These are phyloP conservation scores for Glonium stellatum DNA, from an alignment of 495 filamentous ascomycete species.

Conservation along the genomic window DNA sequence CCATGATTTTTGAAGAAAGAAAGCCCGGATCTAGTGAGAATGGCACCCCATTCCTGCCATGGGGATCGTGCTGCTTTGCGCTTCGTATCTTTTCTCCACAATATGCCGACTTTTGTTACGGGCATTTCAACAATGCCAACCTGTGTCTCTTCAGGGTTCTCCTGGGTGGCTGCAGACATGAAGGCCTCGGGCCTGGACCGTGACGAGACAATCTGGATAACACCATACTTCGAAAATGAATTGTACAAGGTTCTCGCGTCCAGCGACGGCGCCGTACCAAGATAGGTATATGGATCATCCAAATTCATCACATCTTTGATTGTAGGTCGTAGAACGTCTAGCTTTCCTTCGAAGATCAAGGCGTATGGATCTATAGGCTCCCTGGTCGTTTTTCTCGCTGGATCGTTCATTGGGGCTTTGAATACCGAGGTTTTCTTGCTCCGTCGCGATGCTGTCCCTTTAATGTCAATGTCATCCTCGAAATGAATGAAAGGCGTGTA, in stretches of 20 bases:
- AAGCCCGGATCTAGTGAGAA: conserved; percentile 88
- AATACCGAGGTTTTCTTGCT: conserved; percentile 58
- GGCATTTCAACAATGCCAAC: conserved; percentile 96
- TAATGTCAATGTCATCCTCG: conserved; percentile 82
- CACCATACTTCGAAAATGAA: conserved; percentile 81
- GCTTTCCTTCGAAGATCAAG: conserved; percentile 78
- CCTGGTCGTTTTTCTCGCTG: conserved; percentile 56
- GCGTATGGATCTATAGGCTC: conserved; percentile 95
- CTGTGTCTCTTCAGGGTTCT: conserved; percentile 79
- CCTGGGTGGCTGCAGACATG: conserved; percentile 73
- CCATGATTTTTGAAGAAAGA: conserved; percentile 91
- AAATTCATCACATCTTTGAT: conserved; percentile 86
- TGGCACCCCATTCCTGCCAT: conserved; percentile 97
- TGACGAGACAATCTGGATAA: conserved; percentile 88
- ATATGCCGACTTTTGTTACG: conserved; percentile 86
- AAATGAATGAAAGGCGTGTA: conserved; percentile 97
- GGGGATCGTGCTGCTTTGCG: conserved; percentile 92
- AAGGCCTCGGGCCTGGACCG: conserved; percentile 92
- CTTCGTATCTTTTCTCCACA: conserved; percentile 94
- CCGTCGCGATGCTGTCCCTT: conserved; percentile 62
- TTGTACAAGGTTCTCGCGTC: conserved; percentile 74
- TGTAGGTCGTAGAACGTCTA: conserved; percentile 73
- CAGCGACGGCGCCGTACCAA: conserved; percentile 63
- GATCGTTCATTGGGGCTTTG: conserved; percentile 59
- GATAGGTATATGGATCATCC: conserved; percentile 85